Percentiles rank a stretch among this genome's conserved stretches.
Evolutionary conservation across 2,329 filamentous ascomycete genomes (phyloP).

Genomic region (Aureobasidium leucospermi): DNA sequence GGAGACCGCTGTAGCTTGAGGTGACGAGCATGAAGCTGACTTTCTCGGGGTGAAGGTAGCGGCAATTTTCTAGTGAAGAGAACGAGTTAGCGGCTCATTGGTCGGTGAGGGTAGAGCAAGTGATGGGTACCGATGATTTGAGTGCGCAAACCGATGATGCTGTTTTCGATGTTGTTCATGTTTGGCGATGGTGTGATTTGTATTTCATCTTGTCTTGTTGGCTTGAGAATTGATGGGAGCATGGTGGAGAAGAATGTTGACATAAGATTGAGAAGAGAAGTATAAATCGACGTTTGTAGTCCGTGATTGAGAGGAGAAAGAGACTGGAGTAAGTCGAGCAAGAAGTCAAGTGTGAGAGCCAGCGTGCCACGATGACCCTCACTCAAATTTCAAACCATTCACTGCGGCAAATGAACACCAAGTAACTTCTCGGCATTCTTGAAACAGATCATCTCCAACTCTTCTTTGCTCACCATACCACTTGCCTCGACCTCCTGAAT

Average conservation of each 20-base stretch:
- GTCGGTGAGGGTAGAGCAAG: too few relatives aligned
- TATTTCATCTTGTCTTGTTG: not conserved
- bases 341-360: too few relatives aligned
- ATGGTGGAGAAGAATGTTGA: not conserved
- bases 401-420: constrained; percentile 21
- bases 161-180: not conserved
- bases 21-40: not conserved
- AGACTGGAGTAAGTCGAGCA: not conserved
- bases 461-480: constrained; percentile 43
- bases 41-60: not conserved
- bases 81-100: too few relatives aligned
- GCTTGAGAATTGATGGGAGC: not conserved
- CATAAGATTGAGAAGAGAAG: not conserved
- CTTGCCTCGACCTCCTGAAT: constrained; percentile 44
- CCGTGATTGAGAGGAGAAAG: not conserved
- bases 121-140: not conserved
- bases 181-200: not conserved
- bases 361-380: too few relatives aligned
- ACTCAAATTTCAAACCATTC: not conserved
- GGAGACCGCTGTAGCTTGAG: not conserved
- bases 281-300: not conserved
- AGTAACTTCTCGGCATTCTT: constrained; percentile 46
- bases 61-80: not conserved
- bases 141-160: not conserved
- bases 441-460: constrained; percentile 44